Percentiles rank a stretch among this genome's conserved stretches.
phyloP scores from a whole-genome alignment of 2,329 filamentous ascomycete genomes.

The Didymella sp. region DNA sequence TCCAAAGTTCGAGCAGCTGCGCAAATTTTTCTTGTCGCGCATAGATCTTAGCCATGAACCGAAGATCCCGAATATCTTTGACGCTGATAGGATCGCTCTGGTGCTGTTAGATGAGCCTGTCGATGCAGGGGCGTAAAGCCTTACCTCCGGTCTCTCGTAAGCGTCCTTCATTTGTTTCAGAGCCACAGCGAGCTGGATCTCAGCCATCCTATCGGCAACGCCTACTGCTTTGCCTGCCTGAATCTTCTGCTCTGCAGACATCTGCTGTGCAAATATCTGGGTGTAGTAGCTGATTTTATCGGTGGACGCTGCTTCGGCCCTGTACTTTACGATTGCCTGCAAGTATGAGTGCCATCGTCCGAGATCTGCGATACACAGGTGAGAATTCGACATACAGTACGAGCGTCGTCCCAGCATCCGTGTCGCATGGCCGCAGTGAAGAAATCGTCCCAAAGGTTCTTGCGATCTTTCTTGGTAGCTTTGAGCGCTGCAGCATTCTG shows the following conservation, averaged over 20 bases:
- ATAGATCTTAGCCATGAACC: constrained; percentile 46
- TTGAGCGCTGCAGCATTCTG: constrained; percentile 38
- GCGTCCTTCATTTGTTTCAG: constrained; percentile 37
- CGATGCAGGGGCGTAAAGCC: neutral
- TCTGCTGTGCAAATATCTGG: constrained; percentile 39
- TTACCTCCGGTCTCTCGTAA: constrained; percentile 36
- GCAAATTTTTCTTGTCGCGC: constrained; percentile 29
- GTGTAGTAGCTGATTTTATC: constrained; percentile 38
- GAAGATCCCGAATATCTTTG: constrained; percentile 41
- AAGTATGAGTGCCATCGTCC: neutral
- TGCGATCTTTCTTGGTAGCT: constrained; percentile 29
- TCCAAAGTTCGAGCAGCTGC: constrained; percentile 40
- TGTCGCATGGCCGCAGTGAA: constrained; percentile 39
- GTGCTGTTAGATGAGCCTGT: constrained; percentile 18
- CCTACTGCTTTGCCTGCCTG: constrained; percentile 6
- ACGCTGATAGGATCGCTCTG: constrained; percentile 40
- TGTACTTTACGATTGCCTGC: constrained; percentile 42
- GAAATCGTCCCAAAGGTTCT: constrained; percentile 38
- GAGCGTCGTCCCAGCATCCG: constrained; percentile 47
- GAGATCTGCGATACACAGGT: neutral
- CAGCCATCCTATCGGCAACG: constrained; percentile 21
- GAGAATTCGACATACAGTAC: constrained; percentile 32
- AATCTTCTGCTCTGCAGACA: constrained; percentile 36
- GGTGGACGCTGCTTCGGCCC: constrained; percentile 32
- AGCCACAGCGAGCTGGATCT: constrained; percentile 33